Conservation (phyloP, 805 yeast genomes). For the Pichia manshurica region DNA sequence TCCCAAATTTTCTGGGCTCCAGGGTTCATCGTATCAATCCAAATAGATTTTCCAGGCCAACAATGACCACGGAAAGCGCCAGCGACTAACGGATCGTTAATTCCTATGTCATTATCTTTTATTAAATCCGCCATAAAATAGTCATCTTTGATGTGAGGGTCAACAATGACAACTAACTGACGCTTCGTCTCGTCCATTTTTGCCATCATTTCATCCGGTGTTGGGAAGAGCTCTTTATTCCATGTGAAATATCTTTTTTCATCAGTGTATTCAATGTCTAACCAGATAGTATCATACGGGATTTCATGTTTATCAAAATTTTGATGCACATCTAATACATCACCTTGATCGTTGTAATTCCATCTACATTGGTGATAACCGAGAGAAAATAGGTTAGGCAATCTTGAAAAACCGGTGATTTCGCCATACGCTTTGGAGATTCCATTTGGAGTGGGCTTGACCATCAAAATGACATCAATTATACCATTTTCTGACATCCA, state of each 20-base stretch:
- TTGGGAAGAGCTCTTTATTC: constrained; percentile 68
- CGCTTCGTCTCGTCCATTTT: constrained; percentile 68
- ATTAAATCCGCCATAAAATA: constrained; percentile 60
- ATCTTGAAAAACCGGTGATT: constrained; percentile 63
- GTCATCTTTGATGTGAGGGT: constrained; percentile 79
- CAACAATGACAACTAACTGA: constrained; percentile 77
- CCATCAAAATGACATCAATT: constrained; percentile 69
- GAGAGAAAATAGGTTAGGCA: constrained; percentile 74
- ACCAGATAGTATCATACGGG: constrained; percentile 91
- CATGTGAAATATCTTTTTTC: constrained; percentile 87
- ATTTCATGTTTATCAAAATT: constrained; percentile 68
- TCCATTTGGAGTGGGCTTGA: constrained; percentile 45
- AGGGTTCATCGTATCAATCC: constrained; percentile 85
- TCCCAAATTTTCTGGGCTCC: constrained; percentile 55
- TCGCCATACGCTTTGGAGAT: constrained; percentile 57
- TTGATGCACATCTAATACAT: constrained; percentile 65
- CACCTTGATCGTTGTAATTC: constrained; percentile 89
- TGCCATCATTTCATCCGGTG: constrained; percentile 63
- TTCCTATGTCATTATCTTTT: constrained; percentile 38
- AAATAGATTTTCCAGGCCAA: constrained; percentile 96
- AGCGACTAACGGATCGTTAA: constrained; percentile 42
- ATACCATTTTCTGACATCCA: constrained; percentile 94
- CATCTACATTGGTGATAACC: constrained; percentile 97
- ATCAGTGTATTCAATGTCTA: constrained; percentile 89
- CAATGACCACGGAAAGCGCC: constrained; percentile 76